phyloP scores from a whole-genome alignment of 1,284 basidiomycete species.

The Naganishia liquefaciens region DNA sequence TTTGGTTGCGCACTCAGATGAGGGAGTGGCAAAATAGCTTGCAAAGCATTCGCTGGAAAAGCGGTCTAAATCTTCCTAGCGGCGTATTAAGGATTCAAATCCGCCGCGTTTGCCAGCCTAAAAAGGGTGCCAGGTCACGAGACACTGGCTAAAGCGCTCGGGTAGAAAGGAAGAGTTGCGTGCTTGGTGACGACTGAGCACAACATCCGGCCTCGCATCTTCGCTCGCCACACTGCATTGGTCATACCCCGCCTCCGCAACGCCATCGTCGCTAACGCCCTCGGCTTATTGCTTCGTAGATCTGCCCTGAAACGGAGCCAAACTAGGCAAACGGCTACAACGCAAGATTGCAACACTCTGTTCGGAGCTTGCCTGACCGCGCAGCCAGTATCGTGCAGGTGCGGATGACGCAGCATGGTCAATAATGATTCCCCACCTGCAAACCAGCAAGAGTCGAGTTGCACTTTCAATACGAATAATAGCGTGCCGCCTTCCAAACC shows the following conservation, averaged over 20 bases:
- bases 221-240: neutral
- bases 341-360: slow-evolving; percentile 13
- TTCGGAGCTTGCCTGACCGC: slow-evolving; percentile 14
- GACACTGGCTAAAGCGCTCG: too few relatives aligned
- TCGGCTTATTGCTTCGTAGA: neutral
- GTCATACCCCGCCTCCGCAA: neutral
- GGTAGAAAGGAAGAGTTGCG: slow-evolving; percentile 4
- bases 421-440: neutral
- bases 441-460: neutral
- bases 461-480: slow-evolving; percentile 13
- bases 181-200: slow-evolving; percentile 10
- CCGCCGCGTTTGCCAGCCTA: too few relatives aligned
- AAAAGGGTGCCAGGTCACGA: too few relatives aligned
- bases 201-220: neutral
- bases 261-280: neutral
- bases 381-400: neutral
- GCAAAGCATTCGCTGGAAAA: too few relatives aligned
- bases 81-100: too few relatives aligned
- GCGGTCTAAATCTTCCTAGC: too few relatives aligned
- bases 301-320: slow-evolving; percentile 2
- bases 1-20: too few relatives aligned
- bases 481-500: slow-evolving; percentile 5
- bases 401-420: slow-evolving; percentile 7
- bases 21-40: too few relatives aligned
- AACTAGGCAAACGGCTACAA: neutral